phyloP scores from a whole-genome alignment of 208 protist genomes.

The Trypanosoma avium region DNA sequence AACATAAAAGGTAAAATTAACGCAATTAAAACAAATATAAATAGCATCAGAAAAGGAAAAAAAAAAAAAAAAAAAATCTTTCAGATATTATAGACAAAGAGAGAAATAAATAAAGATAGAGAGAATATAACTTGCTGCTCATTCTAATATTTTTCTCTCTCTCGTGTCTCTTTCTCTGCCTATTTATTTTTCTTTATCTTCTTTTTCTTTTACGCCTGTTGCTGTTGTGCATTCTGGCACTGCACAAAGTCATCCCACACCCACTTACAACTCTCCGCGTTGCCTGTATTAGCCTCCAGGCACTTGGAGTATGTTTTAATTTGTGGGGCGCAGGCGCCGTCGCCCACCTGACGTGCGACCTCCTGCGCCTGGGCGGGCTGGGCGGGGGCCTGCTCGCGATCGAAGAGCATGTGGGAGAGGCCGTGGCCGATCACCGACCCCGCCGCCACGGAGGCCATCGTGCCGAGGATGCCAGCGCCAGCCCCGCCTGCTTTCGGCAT shows the following conservation, averaged over 20 bases:
- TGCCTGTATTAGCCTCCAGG: slow-evolving; percentile 66
- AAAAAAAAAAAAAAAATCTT: too few species aligned
- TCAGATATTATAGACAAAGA: too few species aligned
- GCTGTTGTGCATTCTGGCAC: slow-evolving; percentile 54
- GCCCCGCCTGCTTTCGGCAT: slow-evolving; percentile 61
- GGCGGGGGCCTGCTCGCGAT: slow-evolving; percentile 47
- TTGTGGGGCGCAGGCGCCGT: slow-evolving; percentile 64
- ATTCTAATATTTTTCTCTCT: too few species aligned
- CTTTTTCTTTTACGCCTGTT: not conserved
- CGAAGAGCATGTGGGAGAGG: slow-evolving; percentile 88
- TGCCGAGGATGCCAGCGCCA: slow-evolving; percentile 75
- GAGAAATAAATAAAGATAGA: too few species aligned
- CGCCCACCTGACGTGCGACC: slow-evolving; percentile 60
- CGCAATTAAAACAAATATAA: too few species aligned
- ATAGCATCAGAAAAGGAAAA: too few species aligned
- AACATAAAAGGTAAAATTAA: too few species aligned
- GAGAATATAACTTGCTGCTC: too few species aligned
- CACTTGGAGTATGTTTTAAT: slow-evolving; percentile 82
- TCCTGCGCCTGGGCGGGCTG: slow-evolving; percentile 84
- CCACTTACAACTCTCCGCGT: slow-evolving; percentile 78
- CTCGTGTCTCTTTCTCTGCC: too few species aligned
- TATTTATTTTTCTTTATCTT: slow-evolving; percentile 5
- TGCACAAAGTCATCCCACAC: slow-evolving; percentile 88
- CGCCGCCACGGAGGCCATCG: slow-evolving; percentile 79
- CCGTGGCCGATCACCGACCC: slow-evolving; percentile 85